Conservation (phyloP, 179 eudicot genomes). For the Corrigiola litoralis region DNA sequence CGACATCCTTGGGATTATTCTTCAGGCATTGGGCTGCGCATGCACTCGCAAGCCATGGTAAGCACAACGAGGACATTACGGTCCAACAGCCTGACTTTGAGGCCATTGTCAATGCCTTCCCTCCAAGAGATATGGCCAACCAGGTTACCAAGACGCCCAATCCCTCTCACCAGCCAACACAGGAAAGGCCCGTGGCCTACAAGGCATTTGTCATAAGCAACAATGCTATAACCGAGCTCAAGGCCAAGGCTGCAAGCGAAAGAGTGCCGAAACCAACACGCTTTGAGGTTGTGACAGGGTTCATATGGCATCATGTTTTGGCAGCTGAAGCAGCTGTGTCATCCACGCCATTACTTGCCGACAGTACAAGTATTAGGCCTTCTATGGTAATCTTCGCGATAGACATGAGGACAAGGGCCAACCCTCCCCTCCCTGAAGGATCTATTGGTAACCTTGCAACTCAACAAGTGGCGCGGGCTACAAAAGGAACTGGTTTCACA, state of each 20-base stretch:
- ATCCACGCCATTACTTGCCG: too few relatives aligned
- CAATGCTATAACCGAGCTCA: background rate
- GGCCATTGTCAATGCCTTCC: background rate
- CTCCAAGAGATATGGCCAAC: background rate
- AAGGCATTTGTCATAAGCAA: background rate
- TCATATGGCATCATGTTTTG: background rate
- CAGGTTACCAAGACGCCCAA: background rate
- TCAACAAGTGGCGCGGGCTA: too few relatives aligned
- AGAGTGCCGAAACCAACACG: background rate
- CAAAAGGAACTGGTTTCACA: background rate
- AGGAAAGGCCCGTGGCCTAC: too few relatives aligned
- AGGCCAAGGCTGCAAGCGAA: background rate
- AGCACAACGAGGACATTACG: background rate
- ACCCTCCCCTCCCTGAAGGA: background rate
- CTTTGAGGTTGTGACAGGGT: background rate
- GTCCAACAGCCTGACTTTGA: background rate
- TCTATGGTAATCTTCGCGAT: background rate
- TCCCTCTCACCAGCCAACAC: too few relatives aligned
- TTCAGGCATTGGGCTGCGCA: constrained; percentile 4
- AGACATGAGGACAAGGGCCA: background rate
- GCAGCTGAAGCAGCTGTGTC: too few relatives aligned
- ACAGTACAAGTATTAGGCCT: background rate
- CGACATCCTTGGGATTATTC: background rate
- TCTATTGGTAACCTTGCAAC: background rate
- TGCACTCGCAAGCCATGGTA: background rate